Evolutionary conservation across 1,139 yeast genomes (phyloP), one percentile per base, ranked within the genome.

Genomic region (Nakaseomyces nivariensis): DNA sequence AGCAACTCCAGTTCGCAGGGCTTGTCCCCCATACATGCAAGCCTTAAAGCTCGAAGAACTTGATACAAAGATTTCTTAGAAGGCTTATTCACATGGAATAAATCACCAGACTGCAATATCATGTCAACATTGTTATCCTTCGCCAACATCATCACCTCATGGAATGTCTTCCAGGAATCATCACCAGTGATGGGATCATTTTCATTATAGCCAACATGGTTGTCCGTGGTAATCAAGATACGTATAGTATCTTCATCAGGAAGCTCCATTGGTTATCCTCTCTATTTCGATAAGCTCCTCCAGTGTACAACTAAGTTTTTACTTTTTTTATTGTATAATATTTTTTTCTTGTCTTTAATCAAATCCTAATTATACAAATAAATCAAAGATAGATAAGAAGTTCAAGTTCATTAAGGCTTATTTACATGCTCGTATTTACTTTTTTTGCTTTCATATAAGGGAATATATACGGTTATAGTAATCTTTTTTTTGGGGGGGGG

Each of bases 171-270:
- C 83, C 95, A 85, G 1, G 96, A 79, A 63, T 92, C 99, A 58
- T 86, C 85, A 1, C 97, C 96, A 31, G 95, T 75, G 9, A 92
- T 81, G 0, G 96, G 92, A 63, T 92, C 98, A 43, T 78, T 77
- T 63, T 92, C 98, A 53, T 81, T 81, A 63, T 82, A 90, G 1
- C 99, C 99, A 32, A 92, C 96, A 72, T 92, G 99, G 64, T 92
- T 92, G 62, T 92, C 99, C 1, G 98, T 89, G 1, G 98, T 89
- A 24, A 92, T 69, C 37, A 92, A 77, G 25, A 92, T 77, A 43
- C 87, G 70, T 17, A 90, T 78, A 0, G 96, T 87, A 63, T 84
- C 76, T 17, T 69, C 72, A 22, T 58, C 64, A 5, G 68, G 67
- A 29, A 55, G 52, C 13, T 61, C 59, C 63, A 60, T 59, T 13